Conservation (phyloP, 78 protist species). For the Planoprotostelium fungivorum region DNA sequence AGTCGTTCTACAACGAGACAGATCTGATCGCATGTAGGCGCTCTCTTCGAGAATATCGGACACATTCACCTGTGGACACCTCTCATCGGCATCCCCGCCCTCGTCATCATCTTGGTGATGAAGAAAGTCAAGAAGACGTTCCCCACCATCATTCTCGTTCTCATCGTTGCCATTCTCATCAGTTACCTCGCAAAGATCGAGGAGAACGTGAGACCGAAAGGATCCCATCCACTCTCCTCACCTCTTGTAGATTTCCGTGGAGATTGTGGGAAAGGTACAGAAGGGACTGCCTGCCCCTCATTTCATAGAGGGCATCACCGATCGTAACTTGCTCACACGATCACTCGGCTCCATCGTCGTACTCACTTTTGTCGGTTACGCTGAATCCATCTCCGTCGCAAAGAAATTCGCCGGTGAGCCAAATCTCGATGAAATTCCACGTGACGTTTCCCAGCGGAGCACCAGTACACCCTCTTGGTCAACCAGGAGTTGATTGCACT, state of each 20-base stretch:
- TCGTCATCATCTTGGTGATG: slow-evolving; percentile 16
- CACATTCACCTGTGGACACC: slow-evolving; percentile 25
- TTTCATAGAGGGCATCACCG: neutral
- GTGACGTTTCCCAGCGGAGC: slow-evolving; percentile 4
- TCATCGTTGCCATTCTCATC: neutral
- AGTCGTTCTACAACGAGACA: neutral
- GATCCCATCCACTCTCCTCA: too few species aligned
- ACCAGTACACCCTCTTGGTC: slow-evolving; percentile 25
- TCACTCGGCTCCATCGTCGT: slow-evolving; percentile 15
- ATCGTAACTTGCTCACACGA: slow-evolving; percentile 25
- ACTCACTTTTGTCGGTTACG: slow-evolving; percentile 41
- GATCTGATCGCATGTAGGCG: neutral
- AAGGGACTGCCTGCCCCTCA: slow-evolving; percentile 33
- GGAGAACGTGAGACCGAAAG: neutral
- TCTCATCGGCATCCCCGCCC: slow-evolving; percentile 15
- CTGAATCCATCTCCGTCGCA: slow-evolving; percentile 46
- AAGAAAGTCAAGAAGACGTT: slow-evolving; percentile 29
- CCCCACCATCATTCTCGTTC: slow-evolving; percentile 6
- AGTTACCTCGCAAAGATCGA: neutral
- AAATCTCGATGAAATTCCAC: neutral
- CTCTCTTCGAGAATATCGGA: neutral
- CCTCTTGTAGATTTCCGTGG: slow-evolving; percentile 19
- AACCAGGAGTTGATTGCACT: slow-evolving; percentile 52
- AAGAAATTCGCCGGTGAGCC: slow-evolving; percentile 29
- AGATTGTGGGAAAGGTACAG: slow-evolving; percentile 39